Percentiles rank a stretch among this genome's conserved stretches.
Evolutionary conservation across 306 rosid species (phyloP).

Genomic region (Dryas drummondii): DNA sequence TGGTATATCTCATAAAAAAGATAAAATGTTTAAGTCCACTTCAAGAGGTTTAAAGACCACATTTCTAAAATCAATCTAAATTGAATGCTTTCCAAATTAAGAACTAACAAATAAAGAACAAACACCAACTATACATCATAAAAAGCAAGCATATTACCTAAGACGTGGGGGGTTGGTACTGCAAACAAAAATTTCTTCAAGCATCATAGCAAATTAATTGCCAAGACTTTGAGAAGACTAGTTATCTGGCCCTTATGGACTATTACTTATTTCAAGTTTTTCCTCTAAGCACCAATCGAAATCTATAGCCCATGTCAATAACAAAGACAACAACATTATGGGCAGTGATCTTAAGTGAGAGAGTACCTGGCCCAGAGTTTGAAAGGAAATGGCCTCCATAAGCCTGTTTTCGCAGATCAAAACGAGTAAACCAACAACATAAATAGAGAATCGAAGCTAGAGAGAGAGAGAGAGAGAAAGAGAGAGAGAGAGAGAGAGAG

Average conservation of each 20-base stretch:
- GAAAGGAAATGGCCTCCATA: conserved; percentile 72
- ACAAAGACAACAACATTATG: background rate
- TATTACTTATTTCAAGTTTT: no score
- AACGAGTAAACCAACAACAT: no score
- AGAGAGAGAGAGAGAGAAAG: no score
- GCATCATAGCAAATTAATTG: conserved; percentile 48
- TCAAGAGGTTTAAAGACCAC: background rate
- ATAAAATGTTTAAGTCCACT: background rate
- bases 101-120: background rate
- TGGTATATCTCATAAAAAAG: background rate
- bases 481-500: no score
- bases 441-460: no score
- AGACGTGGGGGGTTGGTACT: conserved; percentile 43
- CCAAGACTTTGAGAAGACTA: no score
- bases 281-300: no score
- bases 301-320: background rate
- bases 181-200: conserved; percentile 47
- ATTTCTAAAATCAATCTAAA: background rate
- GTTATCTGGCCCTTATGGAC: no score
- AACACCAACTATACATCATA: background rate
- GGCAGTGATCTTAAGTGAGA: background rate
- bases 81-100: background rate
- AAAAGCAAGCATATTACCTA: conserved; percentile 42
- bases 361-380: conserved; percentile 86
- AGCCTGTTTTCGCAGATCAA: no score